Base-by-base conservation (phyloP, 257 asterid genomes). In the Cynanchum wilfordii region DNA sequence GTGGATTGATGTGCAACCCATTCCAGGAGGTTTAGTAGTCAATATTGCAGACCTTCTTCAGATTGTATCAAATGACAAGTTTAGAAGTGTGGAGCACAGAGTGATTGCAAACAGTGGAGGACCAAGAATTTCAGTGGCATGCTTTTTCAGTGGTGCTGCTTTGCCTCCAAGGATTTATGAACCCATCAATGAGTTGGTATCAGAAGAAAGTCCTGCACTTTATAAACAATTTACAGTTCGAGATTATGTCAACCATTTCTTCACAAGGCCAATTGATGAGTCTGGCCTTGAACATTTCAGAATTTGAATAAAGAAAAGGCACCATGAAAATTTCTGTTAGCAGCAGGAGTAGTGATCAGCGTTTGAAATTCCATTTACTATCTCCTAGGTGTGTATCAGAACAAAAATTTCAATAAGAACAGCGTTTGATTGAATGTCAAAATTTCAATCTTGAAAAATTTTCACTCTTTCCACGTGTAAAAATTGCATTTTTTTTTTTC, bases 31-130 rank as follows among this genome's bases (percentile, higher is more conserved):
- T 29, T 68, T 91, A 66, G 86, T 86, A 1, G 85, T 86, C 75
- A 91, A 89, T 72, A 83, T 91, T 66, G 97, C 90, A 11, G 93
- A 91, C 69, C 82, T 89, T 84, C 76, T 89, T n/a, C 97, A 91
- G 93, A 85, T 90, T 0, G 56, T 89, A 25, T 74, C 96, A 8
- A 89, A 86, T 50, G 91, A 84, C 50, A 88, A 81, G 86, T 89
- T 86, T 76, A 75, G 79, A 76, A 88, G 97, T 79, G 67, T 76
- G 2, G 84, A 79, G 27, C 96, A 91, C 73, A 72, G 96, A 79
- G 96, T 88, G 47, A 19, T 83, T n/a, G 89, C 91, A 5, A 89
- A 88, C 73, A 36, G 30, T 24, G 73, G 16, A 0, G 96, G 95
- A 6, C 96, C 97, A 2, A 83, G 97, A 77, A 81, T 86, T 40